Base-by-base conservation (phyloP, 345 rosid species). In the Kandelia obovata region DNA sequence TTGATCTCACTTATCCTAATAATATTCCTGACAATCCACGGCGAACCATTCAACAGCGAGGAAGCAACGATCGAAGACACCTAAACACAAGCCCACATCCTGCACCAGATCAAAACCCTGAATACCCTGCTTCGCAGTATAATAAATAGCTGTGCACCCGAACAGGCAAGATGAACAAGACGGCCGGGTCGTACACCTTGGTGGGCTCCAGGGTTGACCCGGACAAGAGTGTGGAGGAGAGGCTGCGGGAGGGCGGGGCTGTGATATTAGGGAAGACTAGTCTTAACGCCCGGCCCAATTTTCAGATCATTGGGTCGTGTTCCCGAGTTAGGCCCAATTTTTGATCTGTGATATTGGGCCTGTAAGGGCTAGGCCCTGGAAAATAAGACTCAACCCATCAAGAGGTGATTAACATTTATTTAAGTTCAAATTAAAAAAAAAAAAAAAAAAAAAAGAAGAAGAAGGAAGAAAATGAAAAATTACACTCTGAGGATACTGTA, bases 191-290 rank as follows among this genome's bases (percentile, higher is more conserved):
- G n/a, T 75, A 66, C 60, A 78, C 86, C 16, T 64, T 83, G 69
- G 23, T 77, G 31, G 86, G 80, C 6, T 72, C 83, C 2, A 59
- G 43, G 35, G 86, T 61, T 56, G 58, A 75, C 17, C 58, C 78
- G 47, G 79, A 72, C 47, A 72, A 81, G 5, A 34, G 53, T 4
- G 83, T 79, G 21, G 83, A 77, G 64, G 71, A 74, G 73, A 58
- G 46, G 74, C 61, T 77, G 67, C 71, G 81, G 37, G 15, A 19
- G 7, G 83, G 76, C 1, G 83, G 86, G 6, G 83, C 83, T n/a
- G 79, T 79, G 49, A 76, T 82, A 2, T 27, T 79, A 55, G 85
- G 85, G 46, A 79, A 79, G 75, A 57, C 75, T 30, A 76, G 77
- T 39, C 74, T 73, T 34, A 71, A 61, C 4, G 85, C 76, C 68